Percentiles rank a stretch among this genome's conserved stretches.
phyloP scores from a whole-genome alignment of 495 filamentous ascomycete species.

The Annulohypoxylon bovei region DNA sequence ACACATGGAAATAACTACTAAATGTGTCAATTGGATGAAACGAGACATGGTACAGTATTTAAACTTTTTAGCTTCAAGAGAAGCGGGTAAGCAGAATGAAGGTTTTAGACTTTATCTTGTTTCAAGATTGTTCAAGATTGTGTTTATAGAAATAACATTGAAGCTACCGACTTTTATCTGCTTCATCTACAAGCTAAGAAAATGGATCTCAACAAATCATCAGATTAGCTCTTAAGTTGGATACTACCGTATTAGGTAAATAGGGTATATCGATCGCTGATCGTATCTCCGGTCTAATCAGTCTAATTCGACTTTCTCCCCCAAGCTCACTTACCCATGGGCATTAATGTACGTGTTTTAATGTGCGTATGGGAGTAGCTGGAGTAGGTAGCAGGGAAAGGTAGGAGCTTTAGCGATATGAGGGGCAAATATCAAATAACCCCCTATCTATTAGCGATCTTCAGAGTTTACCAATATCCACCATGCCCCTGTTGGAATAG shows the following conservation, averaged over 20 bases:
- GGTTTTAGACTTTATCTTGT: slow-evolving; percentile 4
- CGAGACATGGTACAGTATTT: slow-evolving; percentile 1
- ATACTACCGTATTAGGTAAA: slow-evolving; percentile 18
- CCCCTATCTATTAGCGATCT: slow-evolving; percentile 11
- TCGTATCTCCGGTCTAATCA: slow-evolving; percentile 10
- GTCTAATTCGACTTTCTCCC: neutral
- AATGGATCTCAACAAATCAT: slow-evolving; percentile 32
- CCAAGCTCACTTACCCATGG: neutral
- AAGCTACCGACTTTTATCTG: neutral
- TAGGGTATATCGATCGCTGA: slow-evolving; percentile 28
- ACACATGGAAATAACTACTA: neutral
- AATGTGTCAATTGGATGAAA: slow-evolving; percentile 5
- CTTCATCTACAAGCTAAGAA: slow-evolving; percentile 4
- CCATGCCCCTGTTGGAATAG: slow-evolving; percentile 23
- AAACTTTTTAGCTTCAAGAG: slow-evolving; percentile 2
- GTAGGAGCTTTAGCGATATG: neutral
- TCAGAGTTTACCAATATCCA: slow-evolving; percentile 6
- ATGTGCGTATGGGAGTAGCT: neutral
- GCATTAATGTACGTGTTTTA: neutral
- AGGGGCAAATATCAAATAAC: neutral
- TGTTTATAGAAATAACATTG: slow-evolving; percentile 6
- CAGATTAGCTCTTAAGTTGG: neutral
- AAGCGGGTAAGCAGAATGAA: slow-evolving; percentile 11
- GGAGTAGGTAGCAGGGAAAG: neutral
- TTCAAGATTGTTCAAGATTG: slow-evolving; percentile 14